Conservation (phyloP, 2,329 filamentous ascomycete genomes). For the Colletotrichum chrysophilum region DNA sequence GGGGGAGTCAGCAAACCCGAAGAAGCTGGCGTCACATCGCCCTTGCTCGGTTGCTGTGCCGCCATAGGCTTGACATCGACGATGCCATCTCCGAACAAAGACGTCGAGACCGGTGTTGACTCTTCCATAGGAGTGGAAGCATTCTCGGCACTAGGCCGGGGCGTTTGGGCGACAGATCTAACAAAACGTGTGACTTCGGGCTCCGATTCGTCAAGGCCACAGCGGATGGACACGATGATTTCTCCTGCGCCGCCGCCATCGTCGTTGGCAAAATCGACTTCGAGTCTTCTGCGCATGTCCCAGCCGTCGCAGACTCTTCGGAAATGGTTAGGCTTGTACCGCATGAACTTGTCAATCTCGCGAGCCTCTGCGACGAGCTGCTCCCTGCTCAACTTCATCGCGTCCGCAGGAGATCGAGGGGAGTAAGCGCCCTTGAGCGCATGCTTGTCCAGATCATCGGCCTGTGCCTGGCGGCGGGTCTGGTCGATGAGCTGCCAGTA, state of each 20-base stretch:
- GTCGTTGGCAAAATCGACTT: conserved; percentile 88
- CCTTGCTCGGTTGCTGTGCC: background rate
- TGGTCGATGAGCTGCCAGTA: conserved; percentile 83
- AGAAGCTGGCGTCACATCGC: conserved; percentile 1
- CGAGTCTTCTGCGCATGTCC: conserved; percentile 87
- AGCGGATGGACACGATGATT: conserved; percentile 74
- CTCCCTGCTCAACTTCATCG: conserved; percentile 71
- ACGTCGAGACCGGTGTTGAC: conserved; percentile 18
- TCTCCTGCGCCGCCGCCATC: conserved; percentile 81
- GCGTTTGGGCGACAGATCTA: conserved; percentile 31
- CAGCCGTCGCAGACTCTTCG: conserved; percentile 80
- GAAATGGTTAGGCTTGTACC: conserved; percentile 78
- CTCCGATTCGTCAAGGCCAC: conserved; percentile 68
- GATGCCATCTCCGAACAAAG: conserved; percentile 30
- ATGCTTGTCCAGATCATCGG: conserved; percentile 75
- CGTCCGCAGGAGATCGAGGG: conserved; percentile 77
- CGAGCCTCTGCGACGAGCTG: conserved; percentile 78
- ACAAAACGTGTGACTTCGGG: conserved; percentile 50
- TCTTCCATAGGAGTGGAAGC: background rate
- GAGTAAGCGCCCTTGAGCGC: conserved; percentile 77
- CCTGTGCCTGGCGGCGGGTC: conserved; percentile 73
- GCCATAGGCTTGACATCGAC: background rate
- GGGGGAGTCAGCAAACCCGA: conserved; percentile 10
- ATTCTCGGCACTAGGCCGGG: background rate
- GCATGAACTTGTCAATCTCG: conserved; percentile 80